Percentiles rank a stretch among this genome's conserved stretches.
These are phyloP conservation scores for Sclerotiophoma versabilis DNA, from an alignment of 2,329 filamentous ascomycete genomes.

Conservation along the genomic window DNA sequence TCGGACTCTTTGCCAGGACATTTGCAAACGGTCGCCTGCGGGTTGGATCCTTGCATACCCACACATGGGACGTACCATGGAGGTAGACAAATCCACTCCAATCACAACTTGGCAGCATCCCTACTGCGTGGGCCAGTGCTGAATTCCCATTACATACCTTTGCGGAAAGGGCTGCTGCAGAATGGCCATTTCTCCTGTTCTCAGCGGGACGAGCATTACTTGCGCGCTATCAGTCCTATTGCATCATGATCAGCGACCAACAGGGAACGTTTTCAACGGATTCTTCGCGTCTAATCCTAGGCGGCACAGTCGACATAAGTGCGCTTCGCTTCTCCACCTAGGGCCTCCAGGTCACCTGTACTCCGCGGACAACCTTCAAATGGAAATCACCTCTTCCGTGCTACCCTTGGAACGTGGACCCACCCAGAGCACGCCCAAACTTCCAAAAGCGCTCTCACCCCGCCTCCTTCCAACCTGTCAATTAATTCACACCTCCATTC, in stretches of 20 bases:
- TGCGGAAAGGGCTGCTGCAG: slow-evolving; percentile 1
- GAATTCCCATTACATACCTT: not conserved
- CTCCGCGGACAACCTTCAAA: not conserved
- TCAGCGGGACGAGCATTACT: not conserved
- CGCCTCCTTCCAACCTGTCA: not conserved
- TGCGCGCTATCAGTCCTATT: slow-evolving; percentile 5
- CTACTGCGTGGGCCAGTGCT: not conserved
- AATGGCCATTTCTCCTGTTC: not conserved
- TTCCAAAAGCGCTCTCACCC: not conserved
- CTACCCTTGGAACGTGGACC: not conserved
- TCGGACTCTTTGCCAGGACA: not conserved
- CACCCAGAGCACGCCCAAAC: not conserved
- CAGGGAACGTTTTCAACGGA: not conserved
- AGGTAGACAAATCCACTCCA: not conserved
- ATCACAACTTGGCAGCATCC: not conserved
- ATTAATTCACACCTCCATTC: not conserved
- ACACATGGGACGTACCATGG: not conserved
- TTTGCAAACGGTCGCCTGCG: slow-evolving; percentile 3
- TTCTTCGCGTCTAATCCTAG: not conserved
- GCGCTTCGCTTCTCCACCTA: not conserved
- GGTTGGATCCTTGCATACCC: not conserved
- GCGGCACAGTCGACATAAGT: not conserved
- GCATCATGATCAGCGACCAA: slow-evolving; percentile 12
- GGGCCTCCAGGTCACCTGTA: not conserved
- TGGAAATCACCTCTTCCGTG: not conserved